Evolutionary conservation across 345 rosid species (phyloP), one percentile per base, ranked within the genome.

Genomic region (Eucalyptus marginata): DNA sequence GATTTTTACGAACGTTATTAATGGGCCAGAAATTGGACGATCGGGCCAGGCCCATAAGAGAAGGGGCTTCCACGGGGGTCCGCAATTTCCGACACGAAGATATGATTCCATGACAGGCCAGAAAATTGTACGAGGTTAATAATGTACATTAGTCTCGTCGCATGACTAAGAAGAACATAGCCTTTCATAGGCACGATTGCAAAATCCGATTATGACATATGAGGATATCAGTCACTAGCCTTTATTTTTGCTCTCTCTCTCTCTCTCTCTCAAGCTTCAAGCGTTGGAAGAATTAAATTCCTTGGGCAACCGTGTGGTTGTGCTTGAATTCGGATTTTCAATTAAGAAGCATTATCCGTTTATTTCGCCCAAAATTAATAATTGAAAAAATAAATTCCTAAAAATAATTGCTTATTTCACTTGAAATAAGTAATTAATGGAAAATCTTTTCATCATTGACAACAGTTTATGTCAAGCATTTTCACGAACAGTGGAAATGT

Each of bases 141-240:
- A 1, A 2, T 8, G 0, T 8, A 7, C 40, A 3, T 17, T 4
- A 33, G 44, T 36, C 44, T 9, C 3, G 5, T 5, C 20, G 44
- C 44, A 33, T 33, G 12, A 33, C 33, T 33, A 59, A 10, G 27
- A 25, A 59, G 15, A 27, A 29, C 68, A 59, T 27, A 5, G 68
- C n/a, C 33, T 27, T 62, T 62, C 16, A 1, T 12, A 62, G 68
- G 1, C 68, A 27, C 15, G 68, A 62, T 62, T 62, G 33, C 68
- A 27, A 13, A 62, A 6, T 12, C 31, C 17, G 31, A 25, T 59
- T 10, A 59, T 12, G 4, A 59, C 66, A 11, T 1, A 11, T 1
- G n/a, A 10, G 18, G 2, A 62, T 16, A 14, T n/a, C 40, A 64
- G 33, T 64, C 76, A 4, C 10, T 64, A 15, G 18, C 76, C 76